These are phyloP conservation scores for Heterobasidion parviporum DNA, from an alignment of 1,284 basidiomycete species.

Conservation along the genomic window DNA sequence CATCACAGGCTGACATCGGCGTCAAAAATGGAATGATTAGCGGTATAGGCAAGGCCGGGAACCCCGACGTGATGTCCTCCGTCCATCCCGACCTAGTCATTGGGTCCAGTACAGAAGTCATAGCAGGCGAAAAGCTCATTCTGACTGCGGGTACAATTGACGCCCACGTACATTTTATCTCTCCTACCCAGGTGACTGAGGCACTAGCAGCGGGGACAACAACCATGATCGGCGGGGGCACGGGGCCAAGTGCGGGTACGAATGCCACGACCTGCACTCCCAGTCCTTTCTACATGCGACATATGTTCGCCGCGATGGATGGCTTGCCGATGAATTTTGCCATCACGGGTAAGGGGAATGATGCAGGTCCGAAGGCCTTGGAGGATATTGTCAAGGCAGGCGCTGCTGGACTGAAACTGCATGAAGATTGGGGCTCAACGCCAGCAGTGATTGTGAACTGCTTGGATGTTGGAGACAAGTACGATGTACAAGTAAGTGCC, in stretches of 20 bases:
- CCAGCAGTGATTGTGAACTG: slow-evolving; percentile 79
- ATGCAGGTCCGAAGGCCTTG: slow-evolving; percentile 65
- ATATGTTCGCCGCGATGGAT: slow-evolving; percentile 89
- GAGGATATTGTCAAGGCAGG: slow-evolving; percentile 86
- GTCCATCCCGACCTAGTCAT: slow-evolving; percentile 74
- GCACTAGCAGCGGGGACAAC: slow-evolving; percentile 71
- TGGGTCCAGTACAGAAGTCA: slow-evolving; percentile 87
- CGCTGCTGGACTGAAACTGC: slow-evolving; percentile 88
- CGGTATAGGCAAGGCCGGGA: slow-evolving; percentile 95
- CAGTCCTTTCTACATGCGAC: slow-evolving; percentile 77
- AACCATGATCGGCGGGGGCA: slow-evolving; percentile 88
- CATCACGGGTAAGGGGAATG: slow-evolving; percentile 93
- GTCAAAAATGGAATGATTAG: slow-evolving; percentile 80
- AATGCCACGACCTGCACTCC: slow-evolving; percentile 96
- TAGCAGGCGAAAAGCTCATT: slow-evolving; percentile 92
- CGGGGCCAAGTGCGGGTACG: slow-evolving; percentile 86
- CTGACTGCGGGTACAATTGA: slow-evolving; percentile 93
- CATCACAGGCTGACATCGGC: slow-evolving; percentile 86
- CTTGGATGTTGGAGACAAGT: slow-evolving; percentile 82
- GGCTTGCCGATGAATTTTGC: slow-evolving; percentile 87
- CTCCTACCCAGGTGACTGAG: slow-evolving; percentile 81
- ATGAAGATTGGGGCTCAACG: slow-evolving; percentile 98
- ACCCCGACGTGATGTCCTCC: slow-evolving; percentile 88
- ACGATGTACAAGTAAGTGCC: slow-evolving; percentile 78
- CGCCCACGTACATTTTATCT: slow-evolving; percentile 90